phyloP scores from a whole-genome alignment of 768 basidiomycete genomes.

The Coprinopsis marcescibilis region DNA sequence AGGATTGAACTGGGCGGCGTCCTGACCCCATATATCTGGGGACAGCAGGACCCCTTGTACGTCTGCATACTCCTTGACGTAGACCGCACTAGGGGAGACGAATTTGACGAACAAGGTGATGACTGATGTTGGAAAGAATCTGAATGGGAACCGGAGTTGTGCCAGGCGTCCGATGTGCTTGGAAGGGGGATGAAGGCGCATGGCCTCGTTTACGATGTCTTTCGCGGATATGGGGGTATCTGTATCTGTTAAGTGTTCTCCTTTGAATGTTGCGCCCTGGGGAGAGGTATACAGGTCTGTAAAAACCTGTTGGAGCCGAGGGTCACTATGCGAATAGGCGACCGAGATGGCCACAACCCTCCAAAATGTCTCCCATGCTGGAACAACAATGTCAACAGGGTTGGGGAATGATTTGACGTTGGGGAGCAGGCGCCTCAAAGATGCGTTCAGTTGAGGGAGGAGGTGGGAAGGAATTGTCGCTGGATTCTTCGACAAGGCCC shows the following conservation, averaged over 20 bases:
- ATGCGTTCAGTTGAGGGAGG: conserved; percentile 28
- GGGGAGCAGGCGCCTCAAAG: conserved; percentile 37
- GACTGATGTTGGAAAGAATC: conserved; percentile 5
- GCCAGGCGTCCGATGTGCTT: conserved; percentile 35
- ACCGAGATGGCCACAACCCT: conserved; percentile 44
- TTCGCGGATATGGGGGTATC: conserved; percentile 23
- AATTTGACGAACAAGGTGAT: neutral
- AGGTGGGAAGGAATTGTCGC: conserved; percentile 24
- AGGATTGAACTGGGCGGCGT: conserved; percentile 38
- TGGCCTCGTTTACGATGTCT: conserved; percentile 35
- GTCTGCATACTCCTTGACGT: conserved; percentile 25
- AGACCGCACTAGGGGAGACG: neutral
- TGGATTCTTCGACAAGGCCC: conserved; percentile 38
- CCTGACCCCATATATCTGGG: conserved; percentile 30
- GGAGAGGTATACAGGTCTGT: conserved; percentile 29
- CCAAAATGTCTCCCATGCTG: conserved; percentile 61
- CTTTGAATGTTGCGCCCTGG: conserved; percentile 23
- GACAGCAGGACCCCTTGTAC: conserved; percentile 30
- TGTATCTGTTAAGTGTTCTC: conserved; percentile 1
- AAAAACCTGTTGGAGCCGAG: conserved; percentile 29
- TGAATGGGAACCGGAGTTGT: conserved; percentile 1
- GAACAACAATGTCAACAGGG: conserved; percentile 49
- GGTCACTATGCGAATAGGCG: conserved; percentile 33
- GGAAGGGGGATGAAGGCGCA: conserved; percentile 49
- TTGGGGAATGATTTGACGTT: conserved; percentile 25